Percentiles rank a stretch among this genome's conserved stretches.
phyloP scores from a whole-genome alignment of 2,329 filamentous ascomycete species.

The Aspergillus melleus region DNA sequence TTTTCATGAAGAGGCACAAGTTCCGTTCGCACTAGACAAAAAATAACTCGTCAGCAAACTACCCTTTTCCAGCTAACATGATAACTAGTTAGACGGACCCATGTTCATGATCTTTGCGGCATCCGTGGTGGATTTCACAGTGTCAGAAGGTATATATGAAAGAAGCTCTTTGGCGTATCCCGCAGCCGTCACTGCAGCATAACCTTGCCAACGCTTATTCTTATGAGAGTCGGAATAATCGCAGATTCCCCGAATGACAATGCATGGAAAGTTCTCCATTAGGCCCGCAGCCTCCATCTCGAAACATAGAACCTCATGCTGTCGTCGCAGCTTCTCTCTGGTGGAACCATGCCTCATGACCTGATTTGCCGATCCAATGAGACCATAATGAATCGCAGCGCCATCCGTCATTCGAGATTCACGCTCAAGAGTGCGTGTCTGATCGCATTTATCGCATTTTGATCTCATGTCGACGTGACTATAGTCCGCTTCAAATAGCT shows the following conservation, averaged over 20 bases:
- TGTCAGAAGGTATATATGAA: conserved; percentile 2
- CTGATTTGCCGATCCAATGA: conserved; percentile 20
- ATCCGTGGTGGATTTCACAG: no score
- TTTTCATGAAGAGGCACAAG: no score
- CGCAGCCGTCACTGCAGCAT: conserved; percentile 17
- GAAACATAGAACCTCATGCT: conserved; percentile 12
- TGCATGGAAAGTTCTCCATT: conserved; percentile 8
- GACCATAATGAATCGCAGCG: conserved; percentile 12
- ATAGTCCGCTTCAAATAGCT: no score
- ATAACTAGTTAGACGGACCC: no score
- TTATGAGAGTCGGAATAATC: conserved; percentile 18
- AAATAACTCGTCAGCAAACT: no score
- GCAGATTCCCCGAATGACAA: conserved; percentile 15
- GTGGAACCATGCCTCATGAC: conserved; percentile 12
- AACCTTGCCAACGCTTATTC: conserved; percentile 13
- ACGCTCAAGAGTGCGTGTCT: no score
- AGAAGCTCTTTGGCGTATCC: conserved; percentile 20
- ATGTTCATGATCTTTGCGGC: no score
- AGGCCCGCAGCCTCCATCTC: conserved; percentile 13
- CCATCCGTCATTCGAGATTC: not conserved
- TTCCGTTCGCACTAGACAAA: no score
- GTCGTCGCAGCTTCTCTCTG: conserved; percentile 10
- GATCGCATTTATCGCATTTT: not conserved
- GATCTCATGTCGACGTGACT: conserved; percentile 6
- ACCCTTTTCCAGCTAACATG: no score